Base-by-base conservation (phyloP, 257 asterid genomes). In the Cordia subcordata region DNA sequence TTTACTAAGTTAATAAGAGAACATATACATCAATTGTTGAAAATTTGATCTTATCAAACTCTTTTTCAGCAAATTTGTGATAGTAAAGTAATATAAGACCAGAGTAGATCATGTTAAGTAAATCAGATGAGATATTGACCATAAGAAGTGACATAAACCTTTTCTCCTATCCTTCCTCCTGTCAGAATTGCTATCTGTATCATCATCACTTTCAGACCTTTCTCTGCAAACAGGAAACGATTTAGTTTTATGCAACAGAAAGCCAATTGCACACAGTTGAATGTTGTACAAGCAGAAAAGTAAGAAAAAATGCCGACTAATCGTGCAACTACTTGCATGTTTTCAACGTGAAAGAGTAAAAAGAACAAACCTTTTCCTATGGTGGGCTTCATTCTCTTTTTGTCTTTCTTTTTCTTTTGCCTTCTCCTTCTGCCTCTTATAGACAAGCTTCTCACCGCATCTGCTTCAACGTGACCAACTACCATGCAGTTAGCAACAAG, bases 391-490 rank as follows among this genome's bases (percentile, higher is more conserved):
- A 14, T 62, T 74, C 68, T 75, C 85, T 38, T 72, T 77, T 45
- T 32, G 77, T 72, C 40, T 64, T 70, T 77, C 59, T 52, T 61
- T 62, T 70, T 79, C 57, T 55, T 59, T 68, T 53, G 81, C 91
- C 82, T 85, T 82, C 71, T 88, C 97, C 68, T 88, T 88, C 75
- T 55, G 82, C 61, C 77, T 88, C 72, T 84, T 92, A 74, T 88
- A 81, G 38, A 68, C 75, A 57, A 92, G 99, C 90, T 86, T 92
- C 81, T 80, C 96, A 37, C 89, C 83, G 62, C 99, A 92, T 73
- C 96, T 89, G 72, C 65, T 64, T 73, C 52, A 70, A 70, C 49
- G 53, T 45, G 40, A 55, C 21, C 13, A 5, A 57, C 35, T 49
- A 69, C 39, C 42, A 55, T 37, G 54, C 42, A 58, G 54, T 49